phyloP scores from a whole-genome alignment of 441 rosid genomes.

The Sinapis alba region DNA sequence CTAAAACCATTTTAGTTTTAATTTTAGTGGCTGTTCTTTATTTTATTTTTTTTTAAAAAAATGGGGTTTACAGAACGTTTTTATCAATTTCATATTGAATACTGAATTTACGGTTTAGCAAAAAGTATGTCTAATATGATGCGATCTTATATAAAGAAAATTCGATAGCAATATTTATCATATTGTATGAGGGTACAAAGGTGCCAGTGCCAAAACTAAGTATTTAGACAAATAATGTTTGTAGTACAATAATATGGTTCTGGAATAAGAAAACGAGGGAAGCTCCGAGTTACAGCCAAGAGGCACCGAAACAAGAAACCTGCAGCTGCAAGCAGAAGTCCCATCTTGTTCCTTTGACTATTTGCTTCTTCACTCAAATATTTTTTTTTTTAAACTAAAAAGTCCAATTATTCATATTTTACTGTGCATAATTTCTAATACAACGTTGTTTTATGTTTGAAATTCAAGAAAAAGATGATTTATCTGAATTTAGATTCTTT shows the following conservation, averaged over 20 bases:
- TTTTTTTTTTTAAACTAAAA: background rate
- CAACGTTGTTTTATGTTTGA: constrained; percentile 17
- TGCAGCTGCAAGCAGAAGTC: constrained; percentile 41
- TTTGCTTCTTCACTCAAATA: constrained; percentile 11
- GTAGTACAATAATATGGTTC: constrained; percentile 8
- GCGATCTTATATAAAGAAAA: no score
- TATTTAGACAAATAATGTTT: constrained; percentile 1
- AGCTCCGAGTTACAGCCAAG: constrained; percentile 34
- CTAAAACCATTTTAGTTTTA: no score
- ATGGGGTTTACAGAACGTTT: no score
- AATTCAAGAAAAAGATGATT: background rate
- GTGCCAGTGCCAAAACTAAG: background rate
- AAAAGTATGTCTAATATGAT: no score
- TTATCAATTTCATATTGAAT: no score
- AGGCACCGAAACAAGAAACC: constrained; percentile 36
- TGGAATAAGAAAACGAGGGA: constrained; percentile 19
- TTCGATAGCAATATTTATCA: no score
- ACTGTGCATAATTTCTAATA: constrained; percentile 5
- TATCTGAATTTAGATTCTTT: background rate
- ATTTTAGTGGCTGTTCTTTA: no score
- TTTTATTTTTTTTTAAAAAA: no score
- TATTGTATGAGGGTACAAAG: background rate
- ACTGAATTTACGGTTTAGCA: no score
- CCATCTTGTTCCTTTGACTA: constrained; percentile 44
- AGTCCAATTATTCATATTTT: constrained; percentile 14